Conservation (phyloP, 1,284 basidiomycete species). For the Tilletia indica region DNA sequence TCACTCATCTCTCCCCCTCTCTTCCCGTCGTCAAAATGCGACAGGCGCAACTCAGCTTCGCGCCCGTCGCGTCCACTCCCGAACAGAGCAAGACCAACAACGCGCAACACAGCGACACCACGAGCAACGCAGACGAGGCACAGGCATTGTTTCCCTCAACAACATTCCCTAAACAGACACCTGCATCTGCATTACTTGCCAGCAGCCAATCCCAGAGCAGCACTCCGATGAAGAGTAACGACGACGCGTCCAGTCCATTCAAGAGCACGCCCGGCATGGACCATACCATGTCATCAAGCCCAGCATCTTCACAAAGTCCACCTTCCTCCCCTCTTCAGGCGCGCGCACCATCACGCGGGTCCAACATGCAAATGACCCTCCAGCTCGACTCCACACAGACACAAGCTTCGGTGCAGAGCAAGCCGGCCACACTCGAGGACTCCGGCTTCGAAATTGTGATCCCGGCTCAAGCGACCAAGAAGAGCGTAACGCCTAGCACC, state of each 20-base stretch:
- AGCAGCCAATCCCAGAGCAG: neutral
- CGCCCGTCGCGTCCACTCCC: neutral
- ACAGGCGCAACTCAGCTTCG: slow-evolving; percentile 10
- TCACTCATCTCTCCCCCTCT: neutral
- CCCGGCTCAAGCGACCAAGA: neutral
- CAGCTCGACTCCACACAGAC: neutral
- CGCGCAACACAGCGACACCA: neutral
- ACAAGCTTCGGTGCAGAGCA: neutral
- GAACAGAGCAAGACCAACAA: neutral
- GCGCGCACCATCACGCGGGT: neutral
- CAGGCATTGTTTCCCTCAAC: neutral
- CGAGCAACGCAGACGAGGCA: too few relatives aligned
- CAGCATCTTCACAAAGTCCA: slow-evolving; percentile 15
- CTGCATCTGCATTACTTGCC: neutral
- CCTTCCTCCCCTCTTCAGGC: slow-evolving; percentile 10
- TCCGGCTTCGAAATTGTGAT: slow-evolving; percentile 7
- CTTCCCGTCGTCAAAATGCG: neutral
- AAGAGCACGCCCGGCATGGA: slow-evolving; percentile 7
- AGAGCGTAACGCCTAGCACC: too few relatives aligned
- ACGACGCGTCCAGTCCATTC: neutral
- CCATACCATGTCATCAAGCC: slow-evolving; percentile 10
- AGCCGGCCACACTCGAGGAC: slow-evolving; percentile 7
- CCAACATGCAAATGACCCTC: neutral
- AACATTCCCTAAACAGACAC: neutral
- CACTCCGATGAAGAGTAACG: neutral